Evolutionary conservation across 179 eudicot genomes (phyloP).

Genomic region (Heliamphora pulchella): DNA sequence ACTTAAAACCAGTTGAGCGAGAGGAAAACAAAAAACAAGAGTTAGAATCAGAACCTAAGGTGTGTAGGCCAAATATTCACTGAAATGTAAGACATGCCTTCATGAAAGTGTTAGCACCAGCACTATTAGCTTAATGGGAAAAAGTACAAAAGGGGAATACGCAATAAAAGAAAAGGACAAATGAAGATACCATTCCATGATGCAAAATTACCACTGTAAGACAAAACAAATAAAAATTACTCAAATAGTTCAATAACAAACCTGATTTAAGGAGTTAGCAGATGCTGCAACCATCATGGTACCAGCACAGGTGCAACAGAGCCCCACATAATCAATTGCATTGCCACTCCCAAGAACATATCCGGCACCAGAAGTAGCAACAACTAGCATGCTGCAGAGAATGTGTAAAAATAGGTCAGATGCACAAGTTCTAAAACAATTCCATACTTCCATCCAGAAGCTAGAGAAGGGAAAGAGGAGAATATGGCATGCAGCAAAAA

Average conservation of each 20-base stretch:
- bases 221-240: background rate
- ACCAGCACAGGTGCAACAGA: constrained; percentile 91
- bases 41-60: background rate
- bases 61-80: background rate
- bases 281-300: constrained; percentile 99
- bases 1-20: too few species aligned
- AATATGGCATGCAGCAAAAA: background rate
- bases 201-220: background rate
- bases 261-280: constrained; percentile 93
- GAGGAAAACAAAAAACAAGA: too few species aligned
- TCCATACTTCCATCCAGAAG: background rate
- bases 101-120: background rate
- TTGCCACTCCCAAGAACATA: constrained; percentile 90
- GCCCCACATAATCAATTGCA: constrained; percentile 72
- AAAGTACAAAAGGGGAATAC: background rate
- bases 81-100: constrained; percentile 1
- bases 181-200: background rate
- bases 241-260: constrained; percentile 16
- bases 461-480: background rate
- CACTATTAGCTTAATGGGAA: background rate
- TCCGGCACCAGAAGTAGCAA: constrained; percentile 46
- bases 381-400: constrained; percentile 47
- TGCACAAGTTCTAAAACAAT: background rate
- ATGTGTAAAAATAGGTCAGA: background rate
- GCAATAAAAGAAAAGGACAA: background rate